Percentiles rank a stretch among this genome's conserved stretches.
Evolutionary conservation across 2,329 filamentous ascomycete genomes (phyloP).

Genomic region (Pseudogymnoascus sp.): DNA sequence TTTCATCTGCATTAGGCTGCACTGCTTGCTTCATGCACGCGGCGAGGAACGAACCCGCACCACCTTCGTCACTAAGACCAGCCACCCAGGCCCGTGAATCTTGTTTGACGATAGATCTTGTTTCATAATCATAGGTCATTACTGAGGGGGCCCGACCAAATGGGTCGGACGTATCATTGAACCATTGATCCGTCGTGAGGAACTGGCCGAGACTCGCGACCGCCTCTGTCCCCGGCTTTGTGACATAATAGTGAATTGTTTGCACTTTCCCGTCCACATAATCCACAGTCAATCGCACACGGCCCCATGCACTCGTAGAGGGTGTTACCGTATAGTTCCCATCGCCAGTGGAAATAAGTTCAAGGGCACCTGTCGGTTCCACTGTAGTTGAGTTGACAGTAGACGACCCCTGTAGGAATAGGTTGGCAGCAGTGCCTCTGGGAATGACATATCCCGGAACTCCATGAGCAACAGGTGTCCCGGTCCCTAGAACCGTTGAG

Average conservation of each 20-base stretch:
- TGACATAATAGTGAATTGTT: conserved; percentile 49
- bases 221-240: conserved; percentile 37
- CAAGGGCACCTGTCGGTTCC: conserved; percentile 32
- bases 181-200: conserved; percentile 46
- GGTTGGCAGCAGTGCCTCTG: conserved; percentile 35
- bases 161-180: conserved; percentile 41
- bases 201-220: conserved; percentile 43
- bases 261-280: conserved; percentile 42
- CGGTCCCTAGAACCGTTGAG: conserved; percentile 34
- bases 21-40: conserved; percentile 46
- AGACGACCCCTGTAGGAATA: conserved; percentile 37
- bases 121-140: conserved; percentile 49
- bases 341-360: conserved; percentile 23
- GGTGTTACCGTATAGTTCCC: conserved; percentile 37
- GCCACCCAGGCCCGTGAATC: conserved; percentile 49
- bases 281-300: conserved; percentile 38
- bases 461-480: conserved; percentile 42
- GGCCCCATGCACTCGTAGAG: conserved; percentile 38
- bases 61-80: conserved; percentile 52
- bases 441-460: conserved; percentile 49
- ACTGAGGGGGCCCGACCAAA: conserved; percentile 47
- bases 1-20: conserved; percentile 40
- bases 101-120: conserved; percentile 34
- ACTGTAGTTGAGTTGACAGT: conserved; percentile 33
- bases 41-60: conserved; percentile 47